Evolutionary conservation across 495 filamentous ascomycete genomes (phyloP), one percentile per base, ranked within the genome.

Genomic region (Mycothermus thermophilus): DNA sequence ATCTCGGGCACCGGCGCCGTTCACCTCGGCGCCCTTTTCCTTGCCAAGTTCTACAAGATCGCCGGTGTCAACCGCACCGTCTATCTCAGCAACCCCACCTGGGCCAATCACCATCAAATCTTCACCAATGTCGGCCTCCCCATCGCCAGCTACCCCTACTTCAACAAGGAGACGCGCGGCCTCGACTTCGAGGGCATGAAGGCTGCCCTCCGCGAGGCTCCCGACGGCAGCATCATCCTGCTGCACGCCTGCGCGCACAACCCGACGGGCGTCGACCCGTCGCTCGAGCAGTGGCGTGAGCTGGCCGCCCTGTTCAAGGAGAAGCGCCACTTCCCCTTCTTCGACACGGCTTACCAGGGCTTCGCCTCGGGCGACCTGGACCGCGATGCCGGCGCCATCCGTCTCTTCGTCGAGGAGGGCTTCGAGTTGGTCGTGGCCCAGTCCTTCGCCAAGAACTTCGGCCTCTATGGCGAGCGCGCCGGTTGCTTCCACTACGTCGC

Each of bases 91-190:
- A 78, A 77, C 48, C 90, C 90, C 35, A 99, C 90, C 30, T 99
- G 90, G 90, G 83, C 80, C 38, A 99, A 99, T 62, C 90, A 99
- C 74, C 74, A 87, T 67, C 90, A 99, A 57, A 94, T 99, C 65
- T 94, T 99, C 68, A 70, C 67, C 51, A 99, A 99, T 57, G 86
- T 95, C 54, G 62, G 69, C 50, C 64, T 96, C 18, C 66, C 74
- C 8, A 74, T 83, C 46, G 75, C 77, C 34, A 68, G 68, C 41
- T 99, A 99, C 66, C 92, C 90, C 9, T 99, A 99, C 69, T 99
- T 93, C 67, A 72, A 73, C 44, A 63, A 77, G 46, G 41, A 79
- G 49, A 95, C 88, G 35, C 86, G 80, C 51, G 86, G 84, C 17
- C 77, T 99, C 34, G 86, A 95, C 54, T 84, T 96, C 57, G 70